Base-by-base conservation (phyloP, 805 yeast genomes). In the Priceomyces carsonii region DNA sequence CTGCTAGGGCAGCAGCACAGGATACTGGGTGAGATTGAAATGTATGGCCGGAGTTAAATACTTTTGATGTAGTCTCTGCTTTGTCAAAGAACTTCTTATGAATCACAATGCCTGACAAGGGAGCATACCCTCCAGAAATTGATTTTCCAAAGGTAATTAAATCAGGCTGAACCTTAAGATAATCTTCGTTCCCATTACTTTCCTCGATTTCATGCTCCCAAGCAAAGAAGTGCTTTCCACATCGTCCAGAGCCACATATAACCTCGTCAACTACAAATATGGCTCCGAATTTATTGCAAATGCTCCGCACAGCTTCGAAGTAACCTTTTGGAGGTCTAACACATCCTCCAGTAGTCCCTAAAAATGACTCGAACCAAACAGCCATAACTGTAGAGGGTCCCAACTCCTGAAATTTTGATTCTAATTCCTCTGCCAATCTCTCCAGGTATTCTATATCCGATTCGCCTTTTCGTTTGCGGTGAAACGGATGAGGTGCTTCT, bases 221-320 rank as follows among this genome's bases (percentile, higher is more conserved):
- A 39, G 73, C 73, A 54, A 60, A 65, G 42, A 65, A 61, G n/a
- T n/a, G n/a, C 18, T 64, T 62, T 23, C 80, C 79, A n/a, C 38
- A 30, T 48, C 81, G 66, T 15, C 80, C 80, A 25, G 73, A 66
- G 21, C 81, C 81, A 49, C 77, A 74, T 79, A 75, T 74, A 28
- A 75, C 76, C 55, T 77, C 81, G 45, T 76, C 81, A 31, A 73
- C 54, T 57, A 72, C 62, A 45, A 76, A 57, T 25, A 75, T 51
- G 25, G 71, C 63, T 27, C 72, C 79, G 52, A 74, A 75, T 49
- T 75, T 75, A 53, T 71, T 68, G 48, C 79, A 73, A 33, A 76
- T 51, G 26, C 59, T 67, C 35, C 71, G 55, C 26, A 66, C 55
- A 8, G 74, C 77, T 38, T 66, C 69, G 12, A 72, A 57, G 52